phyloP scores from a whole-genome alignment of 2,329 filamentous ascomycete genomes.

The Cladobotryum mycophilum region DNA sequence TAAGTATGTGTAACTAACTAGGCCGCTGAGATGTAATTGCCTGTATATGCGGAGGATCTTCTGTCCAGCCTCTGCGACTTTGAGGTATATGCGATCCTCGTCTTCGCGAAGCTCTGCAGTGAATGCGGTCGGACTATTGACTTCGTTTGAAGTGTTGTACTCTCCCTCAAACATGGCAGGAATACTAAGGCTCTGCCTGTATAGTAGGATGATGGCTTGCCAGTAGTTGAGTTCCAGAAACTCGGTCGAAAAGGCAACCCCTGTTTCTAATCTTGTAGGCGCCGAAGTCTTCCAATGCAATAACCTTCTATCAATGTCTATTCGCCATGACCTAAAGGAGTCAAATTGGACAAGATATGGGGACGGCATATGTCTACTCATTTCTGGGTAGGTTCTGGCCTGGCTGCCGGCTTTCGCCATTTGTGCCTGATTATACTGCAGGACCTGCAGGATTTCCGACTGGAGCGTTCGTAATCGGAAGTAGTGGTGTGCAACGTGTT shows the following conservation, averaged over 20 bases:
- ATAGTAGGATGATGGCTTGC: conserved; percentile 95
- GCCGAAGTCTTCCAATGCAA: conserved; percentile 82
- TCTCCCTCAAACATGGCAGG: conserved; percentile 80
- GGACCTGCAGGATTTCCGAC: conserved; percentile 88
- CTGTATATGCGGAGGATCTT: conserved; percentile 87
- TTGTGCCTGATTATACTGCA: conserved; percentile 87
- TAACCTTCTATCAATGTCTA: conserved; percentile 76
- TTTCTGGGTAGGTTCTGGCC: conserved; percentile 61
- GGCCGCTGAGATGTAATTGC: conserved; percentile 76
- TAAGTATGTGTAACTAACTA: conserved; percentile 94
- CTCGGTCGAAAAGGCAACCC: conserved; percentile 81
- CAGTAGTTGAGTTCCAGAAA: conserved; percentile 96
- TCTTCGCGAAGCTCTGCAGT: conserved; percentile 66
- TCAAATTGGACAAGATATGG: conserved; percentile 80
- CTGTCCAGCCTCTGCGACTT: conserved; percentile 91
- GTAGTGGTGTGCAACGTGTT: conserved; percentile 86
- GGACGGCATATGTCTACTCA: conserved; percentile 72
- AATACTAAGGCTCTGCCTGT: conserved; percentile 82
- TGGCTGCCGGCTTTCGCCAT: conserved; percentile 62
- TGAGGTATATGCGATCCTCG: conserved; percentile 86
- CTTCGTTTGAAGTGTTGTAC: conserved; percentile 58
- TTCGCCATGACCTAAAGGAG: conserved; percentile 82
- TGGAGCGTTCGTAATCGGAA: conserved; percentile 82
- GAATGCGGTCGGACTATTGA: conserved; percentile 56
- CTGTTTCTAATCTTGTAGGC: conserved; percentile 70